Base-by-base conservation (phyloP, 192 early-diverging fungal species). In the Gigaspora rosea region DNA sequence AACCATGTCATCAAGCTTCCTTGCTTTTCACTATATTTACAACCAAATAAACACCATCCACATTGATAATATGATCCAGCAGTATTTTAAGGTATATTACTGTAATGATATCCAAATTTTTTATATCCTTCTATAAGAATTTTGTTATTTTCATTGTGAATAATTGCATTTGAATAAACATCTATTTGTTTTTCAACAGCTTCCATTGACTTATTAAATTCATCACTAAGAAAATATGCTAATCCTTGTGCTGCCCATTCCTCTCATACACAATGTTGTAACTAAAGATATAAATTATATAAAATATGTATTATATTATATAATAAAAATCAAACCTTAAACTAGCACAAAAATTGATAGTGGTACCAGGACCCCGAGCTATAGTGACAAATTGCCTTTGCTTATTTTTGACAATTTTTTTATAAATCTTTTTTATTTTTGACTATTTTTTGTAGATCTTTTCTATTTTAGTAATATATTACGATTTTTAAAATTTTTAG, bases 1-100 rank as follows among this genome's bases (percentile, higher is more conserved):
- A 95, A 87, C 83, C 85, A 95, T n/a, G 91, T 91, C 59, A 85
- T 81, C 71, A 86, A 80, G 2, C 89, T 80, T 2, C 88, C 84
- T 77, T 93, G 91, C 79, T 95, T 95, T 69, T 89, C 84, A 8
- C 86, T 90, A 47, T 85, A 89, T 33, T 87, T 83, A 73, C 94
- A 95, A 18, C 93, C 93, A 51, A 90, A 87, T 41, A 73, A 80
- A 63, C 93, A 93, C 78, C 79, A 91, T 3, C 86, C 90, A 71
- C 89, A 91, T 22, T 77, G 72, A 71, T 93, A 90, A 2, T 80
- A 33, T 2, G 80, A 71, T 4, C 76, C 66, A 2, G 79, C 85
- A 18, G 87, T 88, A 80, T 93, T 93, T 85, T 95, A 91, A 22
- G 90, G 90, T 62, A 93, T 86, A 18, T 80, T 68, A 49, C 73